phyloP scores from a whole-genome alignment of 2,329 filamentous ascomycete species.

The Monosporascus sp. region DNA sequence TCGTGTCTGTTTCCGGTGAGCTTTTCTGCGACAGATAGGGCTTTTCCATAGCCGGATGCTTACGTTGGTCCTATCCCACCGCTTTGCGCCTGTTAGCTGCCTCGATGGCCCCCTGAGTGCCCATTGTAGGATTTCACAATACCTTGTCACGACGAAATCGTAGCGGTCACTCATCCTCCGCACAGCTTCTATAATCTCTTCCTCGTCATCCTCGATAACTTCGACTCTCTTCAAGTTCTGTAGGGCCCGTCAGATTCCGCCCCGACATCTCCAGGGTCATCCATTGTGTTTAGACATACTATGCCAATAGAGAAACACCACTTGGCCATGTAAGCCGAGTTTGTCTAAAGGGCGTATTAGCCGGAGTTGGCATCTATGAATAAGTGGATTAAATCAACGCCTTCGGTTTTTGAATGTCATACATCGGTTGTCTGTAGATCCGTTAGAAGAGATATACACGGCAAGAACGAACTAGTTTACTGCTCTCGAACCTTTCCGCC shows the following conservation, averaged over 20 bases:
- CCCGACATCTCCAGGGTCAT: background rate
- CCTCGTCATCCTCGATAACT: slow-evolving; percentile 88
- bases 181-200: slow-evolving; percentile 83
- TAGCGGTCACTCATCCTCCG: slow-evolving; percentile 82
- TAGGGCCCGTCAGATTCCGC: slow-evolving; percentile 5
- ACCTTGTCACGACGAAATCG: slow-evolving; percentile 89
- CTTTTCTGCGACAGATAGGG: background rate
- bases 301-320: slow-evolving; percentile 60
- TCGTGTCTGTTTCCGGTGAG: slow-evolving; percentile 63
- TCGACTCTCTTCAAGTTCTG: slow-evolving; percentile 78
- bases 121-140: slow-evolving; percentile 3
- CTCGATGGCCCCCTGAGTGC: too few relatives aligned
- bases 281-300: slow-evolving; percentile 31
- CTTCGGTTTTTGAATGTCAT: slow-evolving; percentile 9
- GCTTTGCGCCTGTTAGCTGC: slow-evolving; percentile 31
- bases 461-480: slow-evolving; percentile 26
- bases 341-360: slow-evolving; percentile 42
- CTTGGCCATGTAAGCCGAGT: slow-evolving; percentile 58
- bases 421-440: slow-evolving; percentile 25
- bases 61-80: slow-evolving; percentile 95
- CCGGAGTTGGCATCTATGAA: background rate
- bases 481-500: slow-evolving; percentile 71
- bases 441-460: slow-evolving; percentile 8
- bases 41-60: slow-evolving; percentile 26
- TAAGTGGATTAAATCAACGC: too few relatives aligned